Base-by-base conservation (phyloP, 2,329 filamentous ascomycete species). In the Orbilia oligospora region DNA sequence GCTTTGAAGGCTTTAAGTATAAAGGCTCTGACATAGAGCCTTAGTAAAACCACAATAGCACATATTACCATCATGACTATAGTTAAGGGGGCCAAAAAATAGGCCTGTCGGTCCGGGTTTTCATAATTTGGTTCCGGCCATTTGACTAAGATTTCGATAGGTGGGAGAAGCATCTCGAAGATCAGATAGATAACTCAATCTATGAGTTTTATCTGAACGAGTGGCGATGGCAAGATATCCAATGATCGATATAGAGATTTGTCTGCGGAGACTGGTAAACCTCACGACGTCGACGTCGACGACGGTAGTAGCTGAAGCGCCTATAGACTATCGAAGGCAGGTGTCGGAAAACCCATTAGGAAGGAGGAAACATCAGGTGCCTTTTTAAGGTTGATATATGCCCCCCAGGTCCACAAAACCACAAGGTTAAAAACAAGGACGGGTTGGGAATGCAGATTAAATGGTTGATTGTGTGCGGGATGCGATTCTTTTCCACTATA, bases 21-120 rank as follows among this genome's bases (percentile, higher is more conserved):
- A 77, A 83, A 84, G 16, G 85, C 71, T 4, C 85, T 83, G 22
- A 85, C 83, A 80, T 84, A 86, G 8, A 86, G 77, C 20, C 85
- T 82, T 33, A 86, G 81, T 33, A 67, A 64, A 27, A 86, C 80
- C 16, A 85, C 83, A 22, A 86, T 55, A 24, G 84, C 82, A 6
- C 85, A 85, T 6, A 86, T 71, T 12, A 83, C 76, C 6, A 84
- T 84, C 79, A 86, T 86, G 14, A 83, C 81, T 61, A 86, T 81
- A 30, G 46, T 76, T 24, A 80, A 16, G 8, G 51, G 70, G 18
- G 67, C 64, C 75, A 81, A 41, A 24, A 73, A 71, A 38, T 71
- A 38, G 14, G 70, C 67, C 63, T 71, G 67, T 41, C 67, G 70
- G 30, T 80, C 58, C 1, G 80, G 72, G 20, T 67, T 63, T 4